Evolutionary conservation across 83 land plant genomes (phyloP), one percentile per base, ranked within the genome.

Genomic region (Picea abies): DNA sequence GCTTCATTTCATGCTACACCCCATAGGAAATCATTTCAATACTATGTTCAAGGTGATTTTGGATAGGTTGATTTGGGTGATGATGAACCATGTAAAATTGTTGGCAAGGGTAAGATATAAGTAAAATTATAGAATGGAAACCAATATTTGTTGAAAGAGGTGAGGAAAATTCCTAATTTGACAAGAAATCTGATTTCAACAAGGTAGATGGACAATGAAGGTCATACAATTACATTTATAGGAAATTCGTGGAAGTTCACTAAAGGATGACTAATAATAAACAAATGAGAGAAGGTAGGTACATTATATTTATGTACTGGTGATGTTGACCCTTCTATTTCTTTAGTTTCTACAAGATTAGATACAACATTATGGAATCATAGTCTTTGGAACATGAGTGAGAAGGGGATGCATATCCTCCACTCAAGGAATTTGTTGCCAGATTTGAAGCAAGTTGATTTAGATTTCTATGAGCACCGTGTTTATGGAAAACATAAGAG

Each of bases 1-100:
- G 25, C 35, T 64, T 64, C 67, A n/a, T n/a, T 19, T 64, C 23
- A 64, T 64, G 67, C 67, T n/a, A 64, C 67, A 64, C 67, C 67
- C 67, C 67, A 64, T 64, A 64, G 67, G 25, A 64, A 64, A 64
- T 64, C 2, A 4, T 64, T 64, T 64, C 25, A 19, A 64, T 2
- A 64, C 6, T 64, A 64, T 19, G 25, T 64, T 64, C 25, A 64
- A 64, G 67, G 67, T n/a, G 67, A 64, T n/a, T n/a, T 64, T 64
- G 25, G 25, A n/a, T 64, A 64, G 25, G 4, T 64, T n/a, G 2
- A 64, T n/a, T 64, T 64, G 23, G 67, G 67, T 64, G 67, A 64
- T 64, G 67, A 64, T 64, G 9, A n/a, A 19, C 23, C 67, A 64
- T 64, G 67, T 64, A 64, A n/a, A 64, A n/a, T 64, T 64, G 23